Evolutionary conservation across 257 asterid genomes (phyloP).

Genomic region (Solanum clarkiae): DNA sequence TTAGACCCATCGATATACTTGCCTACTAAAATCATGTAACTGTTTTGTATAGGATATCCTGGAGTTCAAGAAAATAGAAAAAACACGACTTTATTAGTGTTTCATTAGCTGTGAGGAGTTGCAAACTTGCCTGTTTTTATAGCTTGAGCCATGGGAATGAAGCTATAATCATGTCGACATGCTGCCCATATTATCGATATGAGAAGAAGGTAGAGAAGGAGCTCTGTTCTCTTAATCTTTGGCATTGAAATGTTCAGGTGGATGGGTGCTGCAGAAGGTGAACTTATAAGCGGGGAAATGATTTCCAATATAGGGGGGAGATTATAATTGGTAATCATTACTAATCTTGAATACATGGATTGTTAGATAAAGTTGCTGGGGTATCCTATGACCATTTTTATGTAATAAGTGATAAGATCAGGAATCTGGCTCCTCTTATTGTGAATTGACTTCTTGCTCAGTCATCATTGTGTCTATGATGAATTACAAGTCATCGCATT

Average conservation of each 20-base stretch:
- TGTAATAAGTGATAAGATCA: slow-evolving; percentile 7
- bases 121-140: slow-evolving; percentile 26
- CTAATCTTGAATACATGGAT: slow-evolving; percentile 17
- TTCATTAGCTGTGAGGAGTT: background rate
- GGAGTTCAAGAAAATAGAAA: background rate
- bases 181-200: slow-evolving; percentile 23
- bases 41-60: background rate
- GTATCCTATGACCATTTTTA: slow-evolving; percentile 28
- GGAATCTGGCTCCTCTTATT: slow-evolving; percentile 22
- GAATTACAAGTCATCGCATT: slow-evolving; percentile 16
- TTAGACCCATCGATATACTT: background rate
- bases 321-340: slow-evolving; percentile 23
- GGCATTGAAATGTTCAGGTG: slow-evolving; percentile 5
- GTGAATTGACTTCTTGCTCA: slow-evolving; percentile 30
- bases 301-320: slow-evolving; percentile 3
- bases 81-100: background rate
- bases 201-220: slow-evolving; percentile 18
- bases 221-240: slow-evolving; percentile 23
- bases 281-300: slow-evolving; percentile 10
- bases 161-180: slow-evolving; percentile 14
- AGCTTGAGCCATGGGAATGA: slow-evolving; percentile 13
- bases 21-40: background rate
- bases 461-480: slow-evolving; percentile 37
- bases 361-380: slow-evolving; percentile 11
- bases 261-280: slow-evolving; percentile 7